These are phyloP conservation scores for Rhodotorula toruloides DNA, from an alignment of 768 basidiomycete genomes.

Conservation along the genomic window DNA sequence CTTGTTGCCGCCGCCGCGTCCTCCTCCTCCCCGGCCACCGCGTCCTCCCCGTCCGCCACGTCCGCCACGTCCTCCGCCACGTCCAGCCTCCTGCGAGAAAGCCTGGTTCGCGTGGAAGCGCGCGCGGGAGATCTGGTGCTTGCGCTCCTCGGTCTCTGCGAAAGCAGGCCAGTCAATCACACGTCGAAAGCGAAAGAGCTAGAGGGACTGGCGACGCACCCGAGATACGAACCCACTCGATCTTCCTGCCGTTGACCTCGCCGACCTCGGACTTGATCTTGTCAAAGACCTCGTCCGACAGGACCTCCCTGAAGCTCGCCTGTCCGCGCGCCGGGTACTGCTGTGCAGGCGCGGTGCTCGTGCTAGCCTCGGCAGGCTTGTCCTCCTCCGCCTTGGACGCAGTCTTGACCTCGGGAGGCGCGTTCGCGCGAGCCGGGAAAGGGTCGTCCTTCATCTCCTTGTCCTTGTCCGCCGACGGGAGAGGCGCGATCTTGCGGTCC, in stretches of 20 bases:
- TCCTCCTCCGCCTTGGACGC: conserved; percentile 20
- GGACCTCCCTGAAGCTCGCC: conserved; percentile 66
- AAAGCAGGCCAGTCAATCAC: background rate
- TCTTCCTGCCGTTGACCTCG: conserved; percentile 51
- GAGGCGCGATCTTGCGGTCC: conserved; percentile 17
- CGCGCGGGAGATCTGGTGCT: conserved; percentile 39
- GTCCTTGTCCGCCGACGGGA: conserved; percentile 10
- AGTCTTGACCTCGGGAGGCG: conserved; percentile 24
- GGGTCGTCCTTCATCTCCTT: conserved; percentile 4
- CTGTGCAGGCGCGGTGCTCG: conserved; percentile 1
- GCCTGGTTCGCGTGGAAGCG: conserved; percentile 41
- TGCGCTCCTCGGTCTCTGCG: conserved; percentile 41
- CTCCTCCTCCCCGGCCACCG: conserved; percentile 6
- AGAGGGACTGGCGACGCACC: conserved; percentile 21
- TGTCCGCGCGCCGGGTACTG: conserved; percentile 53
- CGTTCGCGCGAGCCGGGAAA: conserved; percentile 29
- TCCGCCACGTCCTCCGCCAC: conserved; percentile 16
- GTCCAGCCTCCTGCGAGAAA: conserved; percentile 21
- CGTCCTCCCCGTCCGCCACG: conserved; percentile 10
- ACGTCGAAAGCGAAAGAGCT: background rate
- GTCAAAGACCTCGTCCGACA: conserved; percentile 62
- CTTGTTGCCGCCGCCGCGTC: conserved; percentile 21
- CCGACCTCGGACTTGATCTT: conserved; percentile 43
- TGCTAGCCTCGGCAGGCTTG: background rate
- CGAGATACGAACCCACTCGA: conserved; percentile 54